Conservation (phyloP, 2,329 filamentous ascomycete species). For the Phialocephala subalpina region DNA sequence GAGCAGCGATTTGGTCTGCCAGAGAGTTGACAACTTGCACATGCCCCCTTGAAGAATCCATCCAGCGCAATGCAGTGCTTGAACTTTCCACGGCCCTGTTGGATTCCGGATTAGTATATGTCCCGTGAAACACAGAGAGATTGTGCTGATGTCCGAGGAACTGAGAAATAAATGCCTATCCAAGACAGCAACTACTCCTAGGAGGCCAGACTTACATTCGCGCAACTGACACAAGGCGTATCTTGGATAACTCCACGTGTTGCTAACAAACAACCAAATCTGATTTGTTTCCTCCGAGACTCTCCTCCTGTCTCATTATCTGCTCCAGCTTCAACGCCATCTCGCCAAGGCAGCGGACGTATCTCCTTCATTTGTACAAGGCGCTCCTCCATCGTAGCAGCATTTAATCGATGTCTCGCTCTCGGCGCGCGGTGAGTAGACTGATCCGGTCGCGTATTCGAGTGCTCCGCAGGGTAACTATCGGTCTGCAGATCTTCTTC, state of each 20-base stretch:
- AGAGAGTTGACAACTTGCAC: conserved; percentile 44
- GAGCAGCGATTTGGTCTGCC: conserved; percentile 43
- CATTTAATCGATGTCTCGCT: conserved; percentile 22
- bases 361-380: conserved; percentile 42
- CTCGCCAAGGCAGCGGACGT: conserved; percentile 41
- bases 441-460: conserved; percentile 14
- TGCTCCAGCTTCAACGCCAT: conserved; percentile 41
- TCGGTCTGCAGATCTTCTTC: conserved; percentile 26
- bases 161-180: too few relatives aligned
- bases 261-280: conserved; percentile 43
- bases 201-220: conserved; percentile 42
- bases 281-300: conserved; percentile 43
- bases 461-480: conserved; percentile 12
- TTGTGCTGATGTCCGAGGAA: too few relatives aligned
- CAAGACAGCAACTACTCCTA: too few relatives aligned
- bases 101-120: background rate
- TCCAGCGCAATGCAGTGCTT: conserved; percentile 42
- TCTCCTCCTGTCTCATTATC: conserved; percentile 44
- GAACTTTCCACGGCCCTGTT: conserved; percentile 39
- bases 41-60: conserved; percentile 46
- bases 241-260: conserved; percentile 41
- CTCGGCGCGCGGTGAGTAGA: conserved; percentile 21
- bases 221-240: conserved; percentile 40
- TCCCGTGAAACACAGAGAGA: too few relatives aligned
- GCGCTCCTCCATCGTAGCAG: conserved; percentile 42